Base-by-base conservation (phyloP, 1,139 yeast species). In the Keqinozyma sinolaborantium region DNA sequence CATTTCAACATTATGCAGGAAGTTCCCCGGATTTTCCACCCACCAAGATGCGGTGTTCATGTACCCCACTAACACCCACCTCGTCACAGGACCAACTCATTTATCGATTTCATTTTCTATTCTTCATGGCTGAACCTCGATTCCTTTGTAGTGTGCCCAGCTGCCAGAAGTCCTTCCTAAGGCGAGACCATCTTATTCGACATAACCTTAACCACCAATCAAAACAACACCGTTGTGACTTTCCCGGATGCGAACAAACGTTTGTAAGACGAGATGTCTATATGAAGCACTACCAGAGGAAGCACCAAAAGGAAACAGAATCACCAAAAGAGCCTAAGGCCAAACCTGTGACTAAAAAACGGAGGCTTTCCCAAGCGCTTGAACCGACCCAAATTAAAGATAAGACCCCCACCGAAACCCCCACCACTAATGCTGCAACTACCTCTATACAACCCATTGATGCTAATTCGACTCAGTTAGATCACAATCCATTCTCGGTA, bases 171-270 rank as follows among this genome's bases (percentile, higher is more conserved):
- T 58, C 62, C n/a, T 68, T 67, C 35, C 52, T 65, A 19, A 45
- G 74, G 16, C 55, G 67, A 1, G 74, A 68, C 42, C 74, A 68
- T 43, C 44, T 68, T 14, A 57, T 69, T 2, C 43, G 74, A 21
- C 74, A 68, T 38, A 56, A 62, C 39, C 53, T 67, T 34, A 68
- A 68, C 40, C 74, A 68, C 39, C 63, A 60, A 28, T 65, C 69
- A 4, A 44, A 40, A 16, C 49, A 44, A 5, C 46, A 42, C 40
- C 52, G 51, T 23, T 68, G 74, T 46, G 59, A 57, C 23, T 60
- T 50, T 34, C 42, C 53, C 6, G 41, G 57, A 6, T 67, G 73
- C 44, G 70, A 68, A 9, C 62, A 64, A 38, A 53, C 61, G 3
- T 67, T 67, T 48, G 72, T 61, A 4, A 38, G 73, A 14, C 52